Evolutionary conservation across 495 filamentous ascomycete genomes (phyloP).

Genomic region (Daldinia childiae): DNA sequence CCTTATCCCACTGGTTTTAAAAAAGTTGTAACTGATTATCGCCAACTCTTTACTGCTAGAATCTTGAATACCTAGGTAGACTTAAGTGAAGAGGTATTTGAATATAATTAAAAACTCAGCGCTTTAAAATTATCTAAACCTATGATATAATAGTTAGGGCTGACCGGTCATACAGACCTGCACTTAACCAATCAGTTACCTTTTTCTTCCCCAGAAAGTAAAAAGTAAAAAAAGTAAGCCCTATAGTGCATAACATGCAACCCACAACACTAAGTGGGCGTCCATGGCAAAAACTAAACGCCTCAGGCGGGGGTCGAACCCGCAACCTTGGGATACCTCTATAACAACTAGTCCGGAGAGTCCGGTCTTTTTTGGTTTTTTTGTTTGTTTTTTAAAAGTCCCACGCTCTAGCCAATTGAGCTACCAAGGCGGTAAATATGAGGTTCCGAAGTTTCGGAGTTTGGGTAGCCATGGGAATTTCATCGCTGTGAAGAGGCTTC

Average conservation of each 20-base stretch:
- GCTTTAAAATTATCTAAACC: too few relatives aligned
- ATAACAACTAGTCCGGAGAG: neutral
- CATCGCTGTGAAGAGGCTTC: neutral
- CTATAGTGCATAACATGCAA: neutral
- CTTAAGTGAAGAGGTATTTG: too few relatives aligned
- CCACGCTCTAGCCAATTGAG: constrained; percentile 10
- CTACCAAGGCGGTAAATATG: neutral
- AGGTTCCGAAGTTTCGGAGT: neutral
- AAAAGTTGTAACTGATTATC: too few relatives aligned
- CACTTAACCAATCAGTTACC: neutral
- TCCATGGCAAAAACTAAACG: constrained; percentile 6
- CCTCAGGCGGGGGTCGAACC: constrained; percentile 51
- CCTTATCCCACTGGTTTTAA: too few relatives aligned
- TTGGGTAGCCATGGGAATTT: neutral
- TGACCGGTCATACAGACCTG: too few relatives aligned
- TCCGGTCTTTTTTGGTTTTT: neutral
- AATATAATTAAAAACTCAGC: too few relatives aligned
- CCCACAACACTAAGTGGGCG: neutral
- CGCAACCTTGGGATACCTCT: constrained; percentile 47
- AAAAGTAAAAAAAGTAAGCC: too few relatives aligned
- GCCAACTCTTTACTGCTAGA: too few relatives aligned
- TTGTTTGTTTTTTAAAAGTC: neutral
- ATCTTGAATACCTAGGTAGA: too few relatives aligned
- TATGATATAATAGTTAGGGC: too few relatives aligned
- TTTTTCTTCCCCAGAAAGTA: neutral